Conservation (phyloP, 1,284 basidiomycete genomes). For the Schizopora paradoxa region DNA sequence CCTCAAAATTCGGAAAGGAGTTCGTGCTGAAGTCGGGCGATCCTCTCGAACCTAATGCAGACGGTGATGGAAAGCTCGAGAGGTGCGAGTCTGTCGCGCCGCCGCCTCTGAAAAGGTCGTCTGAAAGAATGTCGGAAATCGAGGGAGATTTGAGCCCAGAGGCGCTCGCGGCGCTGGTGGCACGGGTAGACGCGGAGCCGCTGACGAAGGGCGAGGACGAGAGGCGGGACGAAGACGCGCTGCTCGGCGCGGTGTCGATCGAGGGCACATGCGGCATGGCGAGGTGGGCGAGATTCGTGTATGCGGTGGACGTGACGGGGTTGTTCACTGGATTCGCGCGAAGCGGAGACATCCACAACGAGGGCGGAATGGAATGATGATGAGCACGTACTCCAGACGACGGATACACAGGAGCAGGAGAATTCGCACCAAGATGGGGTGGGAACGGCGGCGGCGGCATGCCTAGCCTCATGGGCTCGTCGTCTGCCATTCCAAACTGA, state of each 20-base stretch:
- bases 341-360: slow-evolving; percentile 72
- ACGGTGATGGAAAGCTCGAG: slow-evolving; percentile 57
- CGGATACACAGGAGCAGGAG: slow-evolving; percentile 17
- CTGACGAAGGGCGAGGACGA: slow-evolving; percentile 18
- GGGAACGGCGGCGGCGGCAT: slow-evolving; percentile 14
- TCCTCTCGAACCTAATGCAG: slow-evolving; percentile 40
- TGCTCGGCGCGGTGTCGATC: slow-evolving; percentile 27
- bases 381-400: slow-evolving; percentile 45
- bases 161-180: slow-evolving; percentile 15
- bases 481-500: neutral
- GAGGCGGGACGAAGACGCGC: slow-evolving; percentile 24
- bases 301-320: slow-evolving; percentile 14
- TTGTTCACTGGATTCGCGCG: slow-evolving; percentile 12
- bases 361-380: slow-evolving; percentile 57
- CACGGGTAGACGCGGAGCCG: slow-evolving; percentile 17
- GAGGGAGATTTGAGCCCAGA: slow-evolving; percentile 37
- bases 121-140: slow-evolving; percentile 61
- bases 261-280: slow-evolving; percentile 18
- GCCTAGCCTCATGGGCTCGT: slow-evolving; percentile 15
- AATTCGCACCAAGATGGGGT: slow-evolving; percentile 18
- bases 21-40: slow-evolving; percentile 56
- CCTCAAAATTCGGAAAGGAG: slow-evolving; percentile 35
- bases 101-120: slow-evolving; percentile 53
- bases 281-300: slow-evolving; percentile 13
- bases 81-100: slow-evolving; percentile 32